Evolutionary conservation across 331 rosid genomes (phyloP).

Genomic region (Prunus yedoensis): DNA sequence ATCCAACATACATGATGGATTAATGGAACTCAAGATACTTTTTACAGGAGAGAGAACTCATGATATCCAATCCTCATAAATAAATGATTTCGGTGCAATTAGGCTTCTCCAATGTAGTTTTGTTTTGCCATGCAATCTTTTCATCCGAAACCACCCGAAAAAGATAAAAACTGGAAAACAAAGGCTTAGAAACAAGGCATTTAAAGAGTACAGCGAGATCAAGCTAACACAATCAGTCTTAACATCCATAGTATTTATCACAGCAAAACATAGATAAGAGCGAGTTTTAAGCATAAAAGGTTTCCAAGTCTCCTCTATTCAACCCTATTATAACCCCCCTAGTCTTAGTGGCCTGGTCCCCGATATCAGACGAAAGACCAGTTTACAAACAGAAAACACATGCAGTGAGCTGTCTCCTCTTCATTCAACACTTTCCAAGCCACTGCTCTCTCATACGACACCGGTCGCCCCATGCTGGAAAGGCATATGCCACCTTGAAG

Average conservation of each 20-base stretch:
- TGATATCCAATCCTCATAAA: no score
- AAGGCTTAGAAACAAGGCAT: background rate
- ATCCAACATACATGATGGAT: no score
- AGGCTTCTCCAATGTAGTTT: background rate
- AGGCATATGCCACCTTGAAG: conserved; percentile 97
- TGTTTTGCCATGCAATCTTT: background rate
- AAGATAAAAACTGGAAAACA: background rate
- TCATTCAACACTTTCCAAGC: conserved; percentile 99
- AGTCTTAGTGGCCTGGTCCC: conserved; percentile 9
- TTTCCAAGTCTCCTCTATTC: background rate
- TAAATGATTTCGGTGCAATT: background rate
- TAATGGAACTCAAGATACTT: no score
- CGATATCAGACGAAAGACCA: conserved; percentile 89
- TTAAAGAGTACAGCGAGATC: background rate
- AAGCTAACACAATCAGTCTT: background rate
- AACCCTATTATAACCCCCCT: background rate
- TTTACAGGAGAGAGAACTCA: no score
- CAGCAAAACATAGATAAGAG: background rate
- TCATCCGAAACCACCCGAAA: background rate
- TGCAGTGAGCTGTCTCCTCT: conserved; percentile 94
- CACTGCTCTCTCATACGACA: conserved; percentile 86
- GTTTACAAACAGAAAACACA: conserved; percentile 92
- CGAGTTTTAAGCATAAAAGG: background rate
- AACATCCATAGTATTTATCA: conserved; percentile 1
- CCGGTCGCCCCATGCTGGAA: conserved; percentile 99